Evolutionary conservation across 495 filamentous ascomycete species (phyloP), one percentile per base, ranked within the genome.

Genomic region (Aspergillus avenaceus): DNA sequence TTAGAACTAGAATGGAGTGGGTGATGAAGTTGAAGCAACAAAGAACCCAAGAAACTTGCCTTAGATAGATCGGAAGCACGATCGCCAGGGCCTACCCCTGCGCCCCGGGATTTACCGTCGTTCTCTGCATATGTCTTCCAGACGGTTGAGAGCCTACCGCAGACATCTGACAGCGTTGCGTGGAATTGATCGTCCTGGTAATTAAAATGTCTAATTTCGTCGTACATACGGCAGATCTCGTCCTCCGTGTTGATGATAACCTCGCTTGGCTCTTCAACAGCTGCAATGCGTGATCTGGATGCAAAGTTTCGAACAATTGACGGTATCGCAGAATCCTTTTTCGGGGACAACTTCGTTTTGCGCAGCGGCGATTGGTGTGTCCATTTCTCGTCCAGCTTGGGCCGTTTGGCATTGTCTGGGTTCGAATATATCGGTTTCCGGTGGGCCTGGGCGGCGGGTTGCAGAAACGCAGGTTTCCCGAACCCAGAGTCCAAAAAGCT

Each of bases 21-120:
- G 60, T 93, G 85, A 56, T 90, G 86, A 26, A 95, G 75, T 45
- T 80, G 80, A 18, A 96, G 74, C 8, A 90, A 71, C 12, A 96
- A 67, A 14, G 78, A 80, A 23, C 81, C 83, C 8, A 96, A 45
- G 59, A 84, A 93, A 50, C 78, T 80, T 11, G 91, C 88, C 60
- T 91, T 91, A 36, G 79, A 77, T 26, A 89, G 72, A 14, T 72
- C 58, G 3, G 80, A 67, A 9, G 81, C 78, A 38, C 75, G 56
- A 27, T 81, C 73, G 4, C 77, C 79, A 23, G 86, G 86, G 1
- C 86, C 87, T 60, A 89, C 82, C 44, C 61, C 62, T 12, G 64
- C 70, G 12, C 66, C 66, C 45, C 77, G 72, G n/a, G 72, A 58
- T 18, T 56, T 46, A 5, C 60, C 63, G 42, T 67, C 62, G 21